Percentiles rank a stretch among this genome's conserved stretches.
Evolutionary conservation across 352 stramenopile genomes (phyloP).

Genomic region (Thraustochytrium sp.): DNA sequence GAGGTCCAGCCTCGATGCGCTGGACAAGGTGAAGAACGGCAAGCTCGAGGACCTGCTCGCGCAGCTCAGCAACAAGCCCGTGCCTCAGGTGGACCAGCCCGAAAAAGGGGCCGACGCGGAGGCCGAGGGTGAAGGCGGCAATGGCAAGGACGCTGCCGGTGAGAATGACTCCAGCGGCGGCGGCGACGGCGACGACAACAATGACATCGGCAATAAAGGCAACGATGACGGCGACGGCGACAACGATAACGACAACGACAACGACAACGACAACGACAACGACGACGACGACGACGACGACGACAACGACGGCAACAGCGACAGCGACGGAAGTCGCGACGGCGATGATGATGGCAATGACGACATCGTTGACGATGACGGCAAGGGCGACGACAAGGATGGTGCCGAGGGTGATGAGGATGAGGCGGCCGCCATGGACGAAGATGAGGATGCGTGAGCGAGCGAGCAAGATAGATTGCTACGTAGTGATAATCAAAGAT

Average conservation of each 20-base stretch:
- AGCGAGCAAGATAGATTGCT: no score
- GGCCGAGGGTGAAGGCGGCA: background rate
- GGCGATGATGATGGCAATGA: background rate
- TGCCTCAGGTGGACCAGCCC: background rate
- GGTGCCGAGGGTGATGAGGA: background rate
- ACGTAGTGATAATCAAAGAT: no score
- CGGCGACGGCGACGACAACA: background rate
- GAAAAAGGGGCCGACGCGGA: background rate
- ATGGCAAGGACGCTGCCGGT: background rate
- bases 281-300: background rate
- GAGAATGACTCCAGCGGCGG: background rate
- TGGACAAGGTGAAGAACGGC: background rate
- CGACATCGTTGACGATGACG: background rate
- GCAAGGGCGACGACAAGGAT: background rate
- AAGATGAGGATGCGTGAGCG: no score
- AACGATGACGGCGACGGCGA: background rate
- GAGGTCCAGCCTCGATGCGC: conserved; percentile 49
- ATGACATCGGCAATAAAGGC: no score
- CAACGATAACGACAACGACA: background rate
- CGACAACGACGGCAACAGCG: background rate
- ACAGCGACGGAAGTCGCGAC: no score
- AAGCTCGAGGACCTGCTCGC: background rate
- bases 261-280: background rate
- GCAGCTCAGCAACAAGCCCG: background rate
- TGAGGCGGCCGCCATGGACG: background rate